Evolutionary conservation across 1,139 yeast genomes (phyloP).

Genomic region (Debaryomyces subglobosus): DNA sequence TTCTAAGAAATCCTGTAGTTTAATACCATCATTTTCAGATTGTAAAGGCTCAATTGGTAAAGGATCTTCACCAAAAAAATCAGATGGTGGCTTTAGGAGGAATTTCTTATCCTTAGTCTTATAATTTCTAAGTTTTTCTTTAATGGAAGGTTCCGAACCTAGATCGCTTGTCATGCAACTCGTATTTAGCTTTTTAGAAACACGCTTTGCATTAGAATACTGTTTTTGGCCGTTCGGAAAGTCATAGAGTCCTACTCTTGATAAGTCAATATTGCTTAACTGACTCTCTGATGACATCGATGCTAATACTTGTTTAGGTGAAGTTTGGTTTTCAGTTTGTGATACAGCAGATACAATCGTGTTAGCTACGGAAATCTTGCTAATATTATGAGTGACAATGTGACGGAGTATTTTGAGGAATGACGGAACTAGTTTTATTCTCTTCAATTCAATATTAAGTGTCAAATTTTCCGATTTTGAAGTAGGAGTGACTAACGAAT

Average conservation of each 20-base stretch:
- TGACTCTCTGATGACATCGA: neutral
- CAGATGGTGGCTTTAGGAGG: neutral
- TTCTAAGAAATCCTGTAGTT: neutral
- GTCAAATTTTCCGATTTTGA: neutral
- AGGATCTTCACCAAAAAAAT: neutral
- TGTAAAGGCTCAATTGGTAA: neutral
- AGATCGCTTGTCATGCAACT: neutral
- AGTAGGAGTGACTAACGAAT: neutral
- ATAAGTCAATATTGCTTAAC: neutral
- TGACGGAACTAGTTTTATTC: neutral
- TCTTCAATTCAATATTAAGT: conserved; percentile 1
- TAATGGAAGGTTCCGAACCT: neutral
- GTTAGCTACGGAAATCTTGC: conserved; percentile 2
- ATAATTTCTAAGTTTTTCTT: neutral
- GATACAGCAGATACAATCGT: neutral
- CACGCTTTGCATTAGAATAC: neutral
- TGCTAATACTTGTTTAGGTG: neutral
- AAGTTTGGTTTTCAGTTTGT: neutral
- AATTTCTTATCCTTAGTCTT: neutral
- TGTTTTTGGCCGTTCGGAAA: neutral
- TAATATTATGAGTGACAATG: neutral
- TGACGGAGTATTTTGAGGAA: neutral
- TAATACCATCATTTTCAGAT: neutral
- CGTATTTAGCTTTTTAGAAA: neutral
- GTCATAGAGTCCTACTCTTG: neutral